Percentiles rank a stretch among this genome's conserved stretches.
Evolutionary conservation across 306 rosid species (phyloP).

Genomic region (Rubus parviflorus): DNA sequence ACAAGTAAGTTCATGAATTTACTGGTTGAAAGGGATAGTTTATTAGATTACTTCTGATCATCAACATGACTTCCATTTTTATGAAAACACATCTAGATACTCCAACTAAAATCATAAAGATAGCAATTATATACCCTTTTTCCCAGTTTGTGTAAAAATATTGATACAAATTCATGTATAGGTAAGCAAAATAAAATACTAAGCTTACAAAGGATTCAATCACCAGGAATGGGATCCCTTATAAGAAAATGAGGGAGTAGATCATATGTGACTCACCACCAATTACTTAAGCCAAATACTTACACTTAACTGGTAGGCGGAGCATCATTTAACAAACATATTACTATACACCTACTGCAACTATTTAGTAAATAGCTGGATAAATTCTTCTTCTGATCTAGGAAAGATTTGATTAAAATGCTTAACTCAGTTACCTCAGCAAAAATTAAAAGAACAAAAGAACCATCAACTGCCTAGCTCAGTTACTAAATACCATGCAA

Average conservation of each 20-base stretch:
- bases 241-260: neutral
- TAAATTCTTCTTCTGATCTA: neutral
- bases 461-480: constrained; percentile 4
- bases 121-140: neutral
- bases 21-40: neutral
- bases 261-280: neutral
- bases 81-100: neutral
- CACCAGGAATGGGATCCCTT: neutral
- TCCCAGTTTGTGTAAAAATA: neutral
- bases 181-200: neutral
- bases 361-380: neutral
- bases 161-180: neutral
- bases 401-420: constrained; percentile 6
- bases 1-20: neutral
- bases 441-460: neutral
- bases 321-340: neutral
- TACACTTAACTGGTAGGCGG: neutral
- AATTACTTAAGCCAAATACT: neutral
- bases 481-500: neutral
- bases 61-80: neutral
- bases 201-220: neutral
- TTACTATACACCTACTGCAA: neutral
- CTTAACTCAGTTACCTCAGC: constrained; percentile 20
- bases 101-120: neutral
- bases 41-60: neutral